Evolutionary conservation across 805 yeast species (phyloP).

Genomic region (Cyberlindnera euphorbiiphila): DNA sequence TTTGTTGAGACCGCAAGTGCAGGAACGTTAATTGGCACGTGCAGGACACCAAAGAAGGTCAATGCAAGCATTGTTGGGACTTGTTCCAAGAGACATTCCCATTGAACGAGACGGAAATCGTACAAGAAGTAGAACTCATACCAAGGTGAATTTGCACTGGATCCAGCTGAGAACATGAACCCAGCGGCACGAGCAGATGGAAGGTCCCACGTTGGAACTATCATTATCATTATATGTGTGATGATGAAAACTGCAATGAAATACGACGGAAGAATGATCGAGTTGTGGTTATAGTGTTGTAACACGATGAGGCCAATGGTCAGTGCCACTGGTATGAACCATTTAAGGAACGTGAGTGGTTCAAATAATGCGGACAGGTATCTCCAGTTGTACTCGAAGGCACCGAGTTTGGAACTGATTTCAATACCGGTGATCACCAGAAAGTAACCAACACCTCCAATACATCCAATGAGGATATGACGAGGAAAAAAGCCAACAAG

Average conservation of each 20-base stretch:
- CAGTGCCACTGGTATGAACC: slow-evolving; percentile 67
- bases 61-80: slow-evolving; percentile 93
- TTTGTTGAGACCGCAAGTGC: slow-evolving; percentile 90
- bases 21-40: slow-evolving; percentile 97
- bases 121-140: slow-evolving; percentile 75
- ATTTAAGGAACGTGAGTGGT: slow-evolving; percentile 47
- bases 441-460: slow-evolving; percentile 98
- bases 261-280: slow-evolving; percentile 76
- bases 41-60: slow-evolving; percentile 92
- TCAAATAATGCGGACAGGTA: slow-evolving; percentile 49
- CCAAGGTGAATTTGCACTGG: slow-evolving; percentile 67
- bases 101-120: slow-evolving; percentile 66
- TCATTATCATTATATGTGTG: slow-evolving; percentile 65
- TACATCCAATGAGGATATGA: slow-evolving; percentile 93
- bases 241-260: slow-evolving; percentile 66
- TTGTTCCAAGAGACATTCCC: slow-evolving; percentile 63
- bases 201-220: slow-evolving; percentile 64
- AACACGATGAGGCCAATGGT: slow-evolving; percentile 58
- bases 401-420: slow-evolving; percentile 78
- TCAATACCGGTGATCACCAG: slow-evolving; percentile 86
- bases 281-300: slow-evolving; percentile 58
- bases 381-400: slow-evolving; percentile 56
- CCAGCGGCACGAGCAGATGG: slow-evolving; percentile 64
- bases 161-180: slow-evolving; percentile 64
- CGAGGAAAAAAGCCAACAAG: slow-evolving; percentile 94